Percentiles rank a stretch among this genome's conserved stretches.
phyloP scores from a whole-genome alignment of 352 stramenopile species.

The Phytophthora rubi region DNA sequence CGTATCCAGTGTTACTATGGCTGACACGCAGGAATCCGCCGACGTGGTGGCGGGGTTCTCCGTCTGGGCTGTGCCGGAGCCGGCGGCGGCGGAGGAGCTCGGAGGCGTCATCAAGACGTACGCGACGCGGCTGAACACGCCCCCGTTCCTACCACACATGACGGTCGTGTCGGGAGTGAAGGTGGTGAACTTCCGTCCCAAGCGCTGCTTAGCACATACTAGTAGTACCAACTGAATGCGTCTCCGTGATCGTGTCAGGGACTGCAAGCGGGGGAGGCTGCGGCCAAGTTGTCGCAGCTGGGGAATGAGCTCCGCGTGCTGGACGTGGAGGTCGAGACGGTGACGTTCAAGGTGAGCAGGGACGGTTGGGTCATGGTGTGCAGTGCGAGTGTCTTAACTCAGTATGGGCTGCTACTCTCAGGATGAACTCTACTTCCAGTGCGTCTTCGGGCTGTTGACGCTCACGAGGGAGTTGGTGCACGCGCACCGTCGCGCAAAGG shows the following conservation, averaged over 20 bases:
- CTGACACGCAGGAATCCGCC: constrained; percentile 35
- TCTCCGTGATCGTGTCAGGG: constrained; percentile 27
- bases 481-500: constrained; percentile 44
- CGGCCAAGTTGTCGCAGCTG: constrained; percentile 44
- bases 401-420: constrained; percentile 4
- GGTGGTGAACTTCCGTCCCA: constrained; percentile 23
- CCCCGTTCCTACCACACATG: constrained; percentile 61
- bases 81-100: constrained; percentile 27
- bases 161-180: constrained; percentile 60
- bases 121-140: constrained; percentile 47
- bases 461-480: constrained; percentile 44
- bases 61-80: constrained; percentile 58
- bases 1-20: constrained; percentile 7
- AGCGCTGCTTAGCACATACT: neutral
- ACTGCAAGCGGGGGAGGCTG: constrained; percentile 28
- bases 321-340: constrained; percentile 41
- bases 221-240: no score
- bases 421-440: constrained; percentile 72
- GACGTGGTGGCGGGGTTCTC: constrained; percentile 65
- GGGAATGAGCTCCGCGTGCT: constrained; percentile 40
- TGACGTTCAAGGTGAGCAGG: constrained; percentile 54
- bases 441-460: constrained; percentile 62
- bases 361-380: neutral
- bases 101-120: constrained; percentile 43
- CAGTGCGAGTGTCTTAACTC: neutral